These are phyloP conservation scores for Thermochaetoides thermophila DNA, from an alignment of 495 filamentous ascomycete genomes.

Conservation along the genomic window DNA sequence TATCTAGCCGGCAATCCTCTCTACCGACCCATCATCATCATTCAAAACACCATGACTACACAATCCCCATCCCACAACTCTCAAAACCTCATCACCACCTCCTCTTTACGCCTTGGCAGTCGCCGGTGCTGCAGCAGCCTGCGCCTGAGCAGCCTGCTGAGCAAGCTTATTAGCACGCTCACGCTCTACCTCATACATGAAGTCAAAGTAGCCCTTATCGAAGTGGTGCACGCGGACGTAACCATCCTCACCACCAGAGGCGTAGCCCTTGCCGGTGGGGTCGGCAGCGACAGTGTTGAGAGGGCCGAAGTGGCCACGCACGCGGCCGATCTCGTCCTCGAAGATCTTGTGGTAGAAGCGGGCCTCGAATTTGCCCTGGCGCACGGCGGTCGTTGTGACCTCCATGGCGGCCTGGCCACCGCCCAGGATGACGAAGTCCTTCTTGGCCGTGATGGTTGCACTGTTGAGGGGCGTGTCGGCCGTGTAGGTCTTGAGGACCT, in stretches of 20 bases:
- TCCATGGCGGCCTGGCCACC: constrained; percentile 98
- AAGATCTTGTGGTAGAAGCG: constrained; percentile 99
- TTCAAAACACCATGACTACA: no score
- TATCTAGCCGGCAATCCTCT: no score
- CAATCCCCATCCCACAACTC: background rate
- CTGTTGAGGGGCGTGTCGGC: constrained; percentile 95
- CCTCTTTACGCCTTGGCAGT: background rate
- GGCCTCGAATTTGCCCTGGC: constrained; percentile 97
- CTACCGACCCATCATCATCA: no score
- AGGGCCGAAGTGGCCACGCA: constrained; percentile 92
- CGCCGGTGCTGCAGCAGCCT: background rate
- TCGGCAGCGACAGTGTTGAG: constrained; percentile 71
- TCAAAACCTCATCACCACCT: background rate
- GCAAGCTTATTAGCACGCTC: constrained; percentile 25
- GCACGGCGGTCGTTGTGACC: constrained; percentile 84
- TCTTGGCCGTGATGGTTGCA: constrained; percentile 81
- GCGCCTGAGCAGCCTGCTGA: constrained; percentile 3
- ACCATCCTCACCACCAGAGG: constrained; percentile 90
- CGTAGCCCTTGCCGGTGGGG: constrained; percentile 80
- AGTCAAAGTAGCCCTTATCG: constrained; percentile 96
- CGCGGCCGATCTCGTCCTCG: constrained; percentile 94
- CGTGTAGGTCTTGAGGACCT: constrained; percentile 79
- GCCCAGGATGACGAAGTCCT: constrained; percentile 92
- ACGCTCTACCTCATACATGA: constrained; percentile 95
- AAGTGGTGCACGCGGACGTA: constrained; percentile 98